These are phyloP conservation scores for Lactarius sanguifluus DNA, from an alignment of 768 basidiomycete genomes.

Conservation along the genomic window DNA sequence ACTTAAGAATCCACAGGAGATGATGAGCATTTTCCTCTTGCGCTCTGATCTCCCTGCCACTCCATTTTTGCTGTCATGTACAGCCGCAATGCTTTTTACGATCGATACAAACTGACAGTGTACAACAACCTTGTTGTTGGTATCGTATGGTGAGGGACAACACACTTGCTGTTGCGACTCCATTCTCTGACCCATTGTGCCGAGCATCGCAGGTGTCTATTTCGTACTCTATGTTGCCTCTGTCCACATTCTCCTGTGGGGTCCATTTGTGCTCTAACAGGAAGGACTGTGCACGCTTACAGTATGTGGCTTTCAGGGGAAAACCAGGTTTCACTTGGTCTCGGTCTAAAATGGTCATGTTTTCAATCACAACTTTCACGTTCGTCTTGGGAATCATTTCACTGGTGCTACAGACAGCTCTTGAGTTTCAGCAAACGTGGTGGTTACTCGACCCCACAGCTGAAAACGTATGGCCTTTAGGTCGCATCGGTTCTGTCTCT, in stretches of 20 bases:
- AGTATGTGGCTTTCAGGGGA: neutral
- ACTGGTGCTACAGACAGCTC: slow-evolving; percentile 9
- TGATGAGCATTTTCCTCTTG: no score
- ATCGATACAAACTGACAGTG: no score
- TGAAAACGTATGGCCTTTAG: no score
- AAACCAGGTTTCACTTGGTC: slow-evolving; percentile 17
- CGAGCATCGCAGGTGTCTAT: slow-evolving; percentile 2
- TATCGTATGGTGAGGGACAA: slow-evolving; percentile 14
- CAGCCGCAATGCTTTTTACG: no score
- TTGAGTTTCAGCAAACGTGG: no score
- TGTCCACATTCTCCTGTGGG: slow-evolving; percentile 18
- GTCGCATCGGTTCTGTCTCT: no score
- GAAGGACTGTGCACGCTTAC: neutral
- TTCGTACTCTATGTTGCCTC: slow-evolving; percentile 4
- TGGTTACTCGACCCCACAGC: no score
- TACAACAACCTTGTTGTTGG: slow-evolving; percentile 3
- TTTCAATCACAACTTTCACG: slow-evolving; percentile 12
- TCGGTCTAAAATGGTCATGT: slow-evolving; percentile 1
- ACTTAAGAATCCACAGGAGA: no score
- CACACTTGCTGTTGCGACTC: no score
- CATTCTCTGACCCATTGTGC: neutral
- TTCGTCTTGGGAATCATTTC: slow-evolving; percentile 10
- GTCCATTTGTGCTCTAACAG: neutral
- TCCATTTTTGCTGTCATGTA: no score
- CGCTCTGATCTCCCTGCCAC: no score